Evolutionary conservation across 1,139 yeast species (phyloP).

Genomic region (Suhomyces maxii): DNA sequence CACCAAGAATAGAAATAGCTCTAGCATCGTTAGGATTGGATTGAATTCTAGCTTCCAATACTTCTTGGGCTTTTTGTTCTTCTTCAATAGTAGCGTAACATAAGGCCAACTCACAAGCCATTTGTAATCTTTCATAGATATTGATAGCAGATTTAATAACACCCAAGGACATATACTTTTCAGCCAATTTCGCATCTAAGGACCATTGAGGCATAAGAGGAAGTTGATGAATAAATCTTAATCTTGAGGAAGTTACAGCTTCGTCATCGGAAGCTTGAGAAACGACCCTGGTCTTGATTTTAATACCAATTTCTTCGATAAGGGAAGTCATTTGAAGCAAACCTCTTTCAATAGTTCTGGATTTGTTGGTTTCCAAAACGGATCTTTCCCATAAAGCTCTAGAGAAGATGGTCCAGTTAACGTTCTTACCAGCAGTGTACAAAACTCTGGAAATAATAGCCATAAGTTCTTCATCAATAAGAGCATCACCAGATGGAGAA

Average conservation of each 20-base stretch:
- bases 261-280: conserved; percentile 48
- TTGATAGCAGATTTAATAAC: conserved; percentile 85
- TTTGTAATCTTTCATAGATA: conserved; percentile 75
- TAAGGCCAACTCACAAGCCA: conserved; percentile 83
- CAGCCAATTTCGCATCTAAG: conserved; percentile 81
- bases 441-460: conserved; percentile 76
- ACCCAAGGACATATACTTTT: conserved; percentile 84
- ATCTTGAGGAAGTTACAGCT: conserved; percentile 49
- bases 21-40: conserved; percentile 75
- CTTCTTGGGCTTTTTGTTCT: conserved; percentile 61
- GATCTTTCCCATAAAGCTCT: conserved; percentile 92
- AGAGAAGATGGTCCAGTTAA: conserved; percentile 79
- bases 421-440: conserved; percentile 43
- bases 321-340: conserved; percentile 89
- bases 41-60: conserved; percentile 56
- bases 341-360: conserved; percentile 92
- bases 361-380: conserved; percentile 71
- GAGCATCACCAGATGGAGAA: conserved; percentile 66
- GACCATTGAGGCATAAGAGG: conserved; percentile 85
- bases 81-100: conserved; percentile 89
- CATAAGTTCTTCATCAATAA: conserved; percentile 78
- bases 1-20: conserved; percentile 84
- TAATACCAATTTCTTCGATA: conserved; percentile 84
- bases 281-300: conserved; percentile 59
- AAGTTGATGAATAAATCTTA: conserved; percentile 70